phyloP scores from a whole-genome alignment of 768 basidiomycete genomes.

The Baorangia bicolor region DNA sequence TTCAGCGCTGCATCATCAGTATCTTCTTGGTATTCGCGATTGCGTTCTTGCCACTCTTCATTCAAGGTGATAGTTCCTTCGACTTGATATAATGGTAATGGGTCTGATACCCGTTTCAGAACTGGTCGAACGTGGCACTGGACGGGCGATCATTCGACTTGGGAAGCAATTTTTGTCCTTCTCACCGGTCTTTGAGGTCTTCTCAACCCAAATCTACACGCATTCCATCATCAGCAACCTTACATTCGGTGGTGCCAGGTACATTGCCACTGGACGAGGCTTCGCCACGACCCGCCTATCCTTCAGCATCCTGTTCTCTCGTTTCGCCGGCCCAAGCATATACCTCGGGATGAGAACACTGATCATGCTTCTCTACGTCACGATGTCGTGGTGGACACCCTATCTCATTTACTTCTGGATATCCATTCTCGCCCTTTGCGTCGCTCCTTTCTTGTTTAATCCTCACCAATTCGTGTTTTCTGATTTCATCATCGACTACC shows the following conservation, averaged over 20 bases:
- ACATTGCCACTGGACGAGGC: slow-evolving; percentile 98
- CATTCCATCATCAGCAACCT: slow-evolving; percentile 97
- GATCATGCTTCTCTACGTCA: slow-evolving; percentile 91
- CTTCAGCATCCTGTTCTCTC: slow-evolving; percentile 94
- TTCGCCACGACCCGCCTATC: slow-evolving; percentile 95
- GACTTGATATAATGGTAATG: slow-evolving; percentile 14
- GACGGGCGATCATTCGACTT: slow-evolving; percentile 86
- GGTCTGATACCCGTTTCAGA: slow-evolving; percentile 46
- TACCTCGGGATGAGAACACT: slow-evolving; percentile 95
- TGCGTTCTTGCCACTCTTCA: slow-evolving; percentile 89
- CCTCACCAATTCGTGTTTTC: slow-evolving; percentile 99
- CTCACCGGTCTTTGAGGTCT: slow-evolving; percentile 96
- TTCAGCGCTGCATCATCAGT: slow-evolving; percentile 92
- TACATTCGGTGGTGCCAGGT: slow-evolving; percentile 96
- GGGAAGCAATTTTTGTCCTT: slow-evolving; percentile 93
- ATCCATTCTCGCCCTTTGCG: slow-evolving; percentile 85
- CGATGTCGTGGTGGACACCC: slow-evolving; percentile 86
- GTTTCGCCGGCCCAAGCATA: slow-evolving; percentile 97
- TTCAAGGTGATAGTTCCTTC: slow-evolving; percentile 66
- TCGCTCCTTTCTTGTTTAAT: slow-evolving; percentile 98
- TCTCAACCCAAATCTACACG: slow-evolving; percentile 97
- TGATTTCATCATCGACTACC: slow-evolving; percentile 95
- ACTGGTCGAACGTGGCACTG: slow-evolving; percentile 92
- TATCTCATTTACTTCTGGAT: slow-evolving; percentile 98
- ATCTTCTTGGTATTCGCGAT: slow-evolving; percentile 99